Evolutionary conservation across 768 basidiomycete genomes (phyloP).

Genomic region (Amanita subjunquillea): DNA sequence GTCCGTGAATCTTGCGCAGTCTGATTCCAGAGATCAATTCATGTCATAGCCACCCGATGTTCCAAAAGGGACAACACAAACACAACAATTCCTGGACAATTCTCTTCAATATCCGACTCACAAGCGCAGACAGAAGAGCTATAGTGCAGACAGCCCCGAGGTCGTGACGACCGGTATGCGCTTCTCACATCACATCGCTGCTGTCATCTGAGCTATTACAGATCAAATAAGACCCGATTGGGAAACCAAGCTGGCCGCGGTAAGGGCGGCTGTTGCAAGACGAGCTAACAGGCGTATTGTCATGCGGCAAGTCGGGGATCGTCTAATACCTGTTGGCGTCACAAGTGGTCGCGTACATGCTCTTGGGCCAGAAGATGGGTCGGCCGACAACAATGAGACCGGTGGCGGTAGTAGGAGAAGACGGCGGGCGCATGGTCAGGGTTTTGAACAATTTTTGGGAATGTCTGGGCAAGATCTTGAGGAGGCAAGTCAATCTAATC

Average conservation of each 20-base stretch:
- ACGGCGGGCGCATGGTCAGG: constrained; percentile 44
- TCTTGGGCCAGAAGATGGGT: constrained; percentile 50
- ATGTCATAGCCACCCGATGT: constrained; percentile 32
- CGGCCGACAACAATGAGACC: constrained; percentile 26
- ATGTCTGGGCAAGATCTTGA: constrained; percentile 84
- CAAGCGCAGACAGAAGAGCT: constrained; percentile 81
- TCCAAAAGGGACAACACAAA: constrained; percentile 25
- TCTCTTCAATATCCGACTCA: constrained; percentile 34
- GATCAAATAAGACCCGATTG: constrained; percentile 98
- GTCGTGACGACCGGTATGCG: constrained; percentile 82
- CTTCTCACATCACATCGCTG: neutral
- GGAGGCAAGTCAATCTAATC: constrained; percentile 48
- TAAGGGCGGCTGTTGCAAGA: constrained; percentile 91
- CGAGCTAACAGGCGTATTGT: constrained; percentile 94
- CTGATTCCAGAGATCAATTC: constrained; percentile 3
- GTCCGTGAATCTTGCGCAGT: constrained; percentile 15
- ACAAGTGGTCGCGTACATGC: constrained; percentile 80
- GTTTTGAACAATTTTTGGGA: constrained; percentile 62
- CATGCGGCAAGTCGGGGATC: constrained; percentile 97
- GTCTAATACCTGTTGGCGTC: constrained; percentile 93
- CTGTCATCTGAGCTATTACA: constrained; percentile 17
- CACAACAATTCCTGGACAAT: constrained; percentile 26
- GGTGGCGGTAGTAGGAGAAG: constrained; percentile 43
- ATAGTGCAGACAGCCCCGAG: constrained; percentile 75
- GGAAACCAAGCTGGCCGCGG: constrained; percentile 91